phyloP scores from a whole-genome alignment of 495 filamentous ascomycete genomes.

The Podospora pseudopauciseta region DNA sequence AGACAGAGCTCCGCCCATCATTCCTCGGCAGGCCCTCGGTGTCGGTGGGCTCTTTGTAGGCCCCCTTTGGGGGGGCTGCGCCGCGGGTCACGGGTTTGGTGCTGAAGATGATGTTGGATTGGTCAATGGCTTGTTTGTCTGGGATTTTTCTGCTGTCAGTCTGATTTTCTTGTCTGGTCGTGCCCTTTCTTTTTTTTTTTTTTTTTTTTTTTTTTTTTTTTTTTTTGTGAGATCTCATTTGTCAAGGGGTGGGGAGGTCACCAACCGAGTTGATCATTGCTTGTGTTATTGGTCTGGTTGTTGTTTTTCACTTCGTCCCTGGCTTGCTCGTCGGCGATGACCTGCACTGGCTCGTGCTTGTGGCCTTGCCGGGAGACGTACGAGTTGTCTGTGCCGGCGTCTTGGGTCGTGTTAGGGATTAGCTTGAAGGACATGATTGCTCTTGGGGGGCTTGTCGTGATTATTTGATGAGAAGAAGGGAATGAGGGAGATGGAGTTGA shows the following conservation, averaged over 20 bases:
- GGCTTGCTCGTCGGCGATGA: background rate
- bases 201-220: too few relatives aligned
- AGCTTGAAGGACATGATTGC: background rate
- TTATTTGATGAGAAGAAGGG: too few relatives aligned
- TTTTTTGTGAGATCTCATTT: too few relatives aligned
- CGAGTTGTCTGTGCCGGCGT: background rate
- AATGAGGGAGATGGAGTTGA: too few relatives aligned
- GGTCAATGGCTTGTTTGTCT: conserved; percentile 37
- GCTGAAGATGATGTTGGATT: conserved; percentile 16
- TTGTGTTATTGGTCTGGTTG: background rate
- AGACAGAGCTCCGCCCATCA: conserved; percentile 7
- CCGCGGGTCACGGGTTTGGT: background rate
- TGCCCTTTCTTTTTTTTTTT: too few relatives aligned
- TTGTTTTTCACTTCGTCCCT: background rate
- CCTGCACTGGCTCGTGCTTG: conserved; percentile 9
- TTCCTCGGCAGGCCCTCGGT: conserved; percentile 22
- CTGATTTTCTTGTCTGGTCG: too few relatives aligned
- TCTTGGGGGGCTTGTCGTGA: too few relatives aligned
- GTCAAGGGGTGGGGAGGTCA: too few relatives aligned
- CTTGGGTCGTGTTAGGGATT: background rate
- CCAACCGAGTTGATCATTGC: background rate
- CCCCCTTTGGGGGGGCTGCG: conserved; percentile 4
- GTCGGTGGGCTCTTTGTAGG: conserved; percentile 34
- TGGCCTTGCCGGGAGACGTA: conserved; percentile 9
- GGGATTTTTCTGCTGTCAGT: conserved; percentile 9